phyloP scores from a whole-genome alignment of 2,329 filamentous ascomycete species.

The Clonostachys rhizophaga region DNA sequence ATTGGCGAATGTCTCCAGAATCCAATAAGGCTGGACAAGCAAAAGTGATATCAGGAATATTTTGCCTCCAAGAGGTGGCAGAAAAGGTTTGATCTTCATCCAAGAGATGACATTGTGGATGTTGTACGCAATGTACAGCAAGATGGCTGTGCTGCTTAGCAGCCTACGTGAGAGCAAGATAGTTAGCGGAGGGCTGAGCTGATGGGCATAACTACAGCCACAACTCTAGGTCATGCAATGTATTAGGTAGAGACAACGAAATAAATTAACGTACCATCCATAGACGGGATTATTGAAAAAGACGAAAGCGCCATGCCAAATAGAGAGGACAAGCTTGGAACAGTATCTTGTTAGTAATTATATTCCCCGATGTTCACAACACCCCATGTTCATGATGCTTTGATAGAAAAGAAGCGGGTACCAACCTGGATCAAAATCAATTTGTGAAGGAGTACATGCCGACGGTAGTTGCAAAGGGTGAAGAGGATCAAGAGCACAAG shows the following conservation, averaged over 20 bases:
- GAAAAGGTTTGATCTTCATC: slow-evolving; percentile 9
- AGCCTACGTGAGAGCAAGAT: background rate
- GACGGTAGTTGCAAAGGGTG: slow-evolving; percentile 7
- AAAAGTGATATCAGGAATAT: slow-evolving; percentile 6
- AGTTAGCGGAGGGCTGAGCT: too few relatives aligned
- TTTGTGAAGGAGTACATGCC: slow-evolving; percentile 7
- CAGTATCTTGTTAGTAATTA: background rate
- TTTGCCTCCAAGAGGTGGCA: slow-evolving; percentile 4
- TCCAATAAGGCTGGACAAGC: slow-evolving; percentile 7
- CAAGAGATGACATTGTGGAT: slow-evolving; percentile 7
- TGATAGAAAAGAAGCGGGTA: background rate
- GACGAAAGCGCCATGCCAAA: slow-evolving; percentile 7
- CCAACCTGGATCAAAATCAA: slow-evolving; percentile 10
- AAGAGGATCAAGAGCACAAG: slow-evolving; percentile 5
- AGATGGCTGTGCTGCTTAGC: slow-evolving; percentile 5
- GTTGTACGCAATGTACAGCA: slow-evolving; percentile 7
- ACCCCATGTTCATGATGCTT: background rate
- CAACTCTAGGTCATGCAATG: too few relatives aligned
- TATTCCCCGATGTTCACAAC: background rate
- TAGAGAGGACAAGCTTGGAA: slow-evolving; percentile 2
- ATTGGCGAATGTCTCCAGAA: slow-evolving; percentile 7
- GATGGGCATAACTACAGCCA: too few relatives aligned
- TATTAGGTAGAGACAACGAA: too few relatives aligned
- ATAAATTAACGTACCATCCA: slow-evolving; percentile 3
- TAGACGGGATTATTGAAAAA: slow-evolving; percentile 4